Evolutionary conservation across 2,329 filamentous ascomycete species (phyloP), one percentile per base, ranked within the genome.

Genomic region (Curvularia sp.): DNA sequence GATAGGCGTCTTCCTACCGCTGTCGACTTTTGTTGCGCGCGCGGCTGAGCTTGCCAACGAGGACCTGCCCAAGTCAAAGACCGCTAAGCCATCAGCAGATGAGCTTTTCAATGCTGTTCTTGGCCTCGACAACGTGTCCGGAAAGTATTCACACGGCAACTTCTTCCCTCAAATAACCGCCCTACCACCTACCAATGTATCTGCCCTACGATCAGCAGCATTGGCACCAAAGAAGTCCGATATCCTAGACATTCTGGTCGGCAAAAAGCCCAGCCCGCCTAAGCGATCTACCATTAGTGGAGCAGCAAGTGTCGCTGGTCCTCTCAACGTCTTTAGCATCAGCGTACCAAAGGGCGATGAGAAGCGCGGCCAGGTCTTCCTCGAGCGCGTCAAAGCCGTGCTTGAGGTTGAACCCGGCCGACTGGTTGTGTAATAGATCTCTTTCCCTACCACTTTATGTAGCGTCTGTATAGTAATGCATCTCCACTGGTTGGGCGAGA

Each of bases 61-160:
- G 63, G 87, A 90, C 45, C 85, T 98, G 7, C 94, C 94, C 2
- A 81, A 84, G 27, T 85, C 87, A 5, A 83, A 87, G 59, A 81
- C 82, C 60, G 83, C 85, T 45, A 84, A 87, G 72, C 89, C 89
- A 13, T 88, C 90, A 0, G 82, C 89, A 34, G 86, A 93, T 72
- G 92, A 96, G 75, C 86, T 99, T 12, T 98, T 98, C 80, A 88
- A 97, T 74, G 88, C 94, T 69, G 83, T 98, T 13, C 84, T 99
- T 7, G 94, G 93, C 9, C 80, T 93, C 19, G 79, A 85, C 66
- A 80, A 81, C 56, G 81, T 85, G 57, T 57, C 61, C 10, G 69
- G 62, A 32, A 82, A 77, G 30, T 78, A 77, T 27, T 83, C 73
- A 75, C 86, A 76, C 80, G 93, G 81, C 64, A 82, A 80, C 84